Base-by-base conservation (phyloP, 768 basidiomycete species). In the Rhodocollybia butyracea region DNA sequence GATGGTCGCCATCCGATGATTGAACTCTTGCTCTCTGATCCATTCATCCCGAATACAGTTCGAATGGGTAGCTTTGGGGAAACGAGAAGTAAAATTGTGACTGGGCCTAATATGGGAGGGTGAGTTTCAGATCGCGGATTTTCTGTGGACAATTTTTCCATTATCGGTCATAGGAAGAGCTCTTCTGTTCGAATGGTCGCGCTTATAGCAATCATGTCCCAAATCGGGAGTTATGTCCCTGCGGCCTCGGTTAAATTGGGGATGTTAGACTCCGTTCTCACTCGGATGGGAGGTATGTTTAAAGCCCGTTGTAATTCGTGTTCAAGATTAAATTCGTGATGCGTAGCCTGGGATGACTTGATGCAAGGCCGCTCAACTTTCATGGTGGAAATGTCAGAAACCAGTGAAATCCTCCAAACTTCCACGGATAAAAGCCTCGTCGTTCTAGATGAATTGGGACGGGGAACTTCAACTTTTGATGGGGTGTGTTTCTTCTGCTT, bases 311-410 rank as follows among this genome's bases (percentile, higher is more conserved):
- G 3, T 5, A 21, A 12, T 45, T 26, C 34, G 17, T 36, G n/a
- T n/a, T n/a, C n/a, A n/a, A n/a, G 47, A 45, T 60, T 38, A 60
- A 34, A 8, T 7, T 40, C 52, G 40, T 26, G 21, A 12, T n/a
- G n/a, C n/a, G n/a, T 55, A 88, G 96, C 96, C 0, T 88, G 85
- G 10, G 96, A 98, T 66, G 93, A 97, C 60, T 70, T 98, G 24
- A 81, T 85, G 5, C 80, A 88, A 36, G 94, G 94, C 0, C 83
- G 91, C 7, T 96, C 94, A 0, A 98, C 91, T 0, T 97, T 98
- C 68, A 97, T 97, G 95, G 91, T 98, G 3, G 96, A 99, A 70
- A 87, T 98, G 78, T 79, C 88, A 5, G 94, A 98, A 67, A 97
- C 95, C 0, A 88, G 86, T 62, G 91, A 97, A 63, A 94, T 98